Base-by-base conservation (phyloP, 2,329 filamentous ascomycete genomes). In the Coniella vitis region DNA sequence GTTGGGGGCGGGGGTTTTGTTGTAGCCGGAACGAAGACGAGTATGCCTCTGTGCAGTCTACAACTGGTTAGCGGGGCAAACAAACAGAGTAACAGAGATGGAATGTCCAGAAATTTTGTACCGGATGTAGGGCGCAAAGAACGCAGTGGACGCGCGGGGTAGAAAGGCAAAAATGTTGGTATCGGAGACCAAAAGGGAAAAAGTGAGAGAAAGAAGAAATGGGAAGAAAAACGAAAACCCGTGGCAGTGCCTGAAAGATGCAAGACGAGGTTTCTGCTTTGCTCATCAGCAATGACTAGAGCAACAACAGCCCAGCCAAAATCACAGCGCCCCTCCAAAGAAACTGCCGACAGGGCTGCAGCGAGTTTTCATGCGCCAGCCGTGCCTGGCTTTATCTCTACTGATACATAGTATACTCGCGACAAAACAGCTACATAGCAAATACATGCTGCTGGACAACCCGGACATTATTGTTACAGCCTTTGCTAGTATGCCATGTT, bases 61-160 rank as follows among this genome's bases (percentile, higher is more conserved):
- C 31, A 47, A 38, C n/a, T 14, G 47, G 34, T 40, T 44, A 38
- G 50, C 47, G 50, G 50, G 50, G 47, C 42, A 49, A 9, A 25
- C 42, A 49, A 9, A 25, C 14, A 17, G 42, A 5, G 14, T 25
- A 29, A 10, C 25, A 5, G 25, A 29, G 25, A 29, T 29, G 25
- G 25, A 29, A 5, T 29, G 25, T 10, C 25, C 25, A 10, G 25
- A 10, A 29, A 29, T 29, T 29, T n/a, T 10, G 25, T 5, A 29
- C 10, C 25, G 25, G 25, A 10, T 29, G 10, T 10, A 29, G 25
- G 5, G 25, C 25, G 25, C 5, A 10, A 29, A 29, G 10, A 29
- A 5, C 25, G 25, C n/a, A n/a, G n/a, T n/a, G n/a, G n/a, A n/a
- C n/a, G n/a, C n/a, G n/a, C n/a, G n/a, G n/a, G n/a, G n/a, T n/a